Percentiles rank a stretch among this genome's conserved stretches.
Conservation (phyloP, 225 moss, liverwort and hornwort species). For the Thuidium tamariscinum region DNA sequence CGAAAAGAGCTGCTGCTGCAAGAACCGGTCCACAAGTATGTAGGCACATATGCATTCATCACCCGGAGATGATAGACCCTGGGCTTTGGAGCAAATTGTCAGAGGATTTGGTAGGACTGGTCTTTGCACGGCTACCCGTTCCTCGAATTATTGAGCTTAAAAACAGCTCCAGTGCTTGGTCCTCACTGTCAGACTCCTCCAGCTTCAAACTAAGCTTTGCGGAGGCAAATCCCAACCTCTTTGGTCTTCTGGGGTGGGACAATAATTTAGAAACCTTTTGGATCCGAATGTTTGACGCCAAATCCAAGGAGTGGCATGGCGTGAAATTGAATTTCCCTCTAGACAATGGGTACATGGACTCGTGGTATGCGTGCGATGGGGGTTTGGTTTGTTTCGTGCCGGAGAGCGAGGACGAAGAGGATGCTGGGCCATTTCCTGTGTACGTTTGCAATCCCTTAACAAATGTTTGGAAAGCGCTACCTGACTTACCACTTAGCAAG, state of each 20-base stretch:
- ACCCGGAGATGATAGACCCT: constrained; percentile 4
- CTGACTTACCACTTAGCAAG: background rate
- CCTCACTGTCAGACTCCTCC: background rate
- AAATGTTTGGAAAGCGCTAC: background rate
- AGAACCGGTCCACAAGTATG: background rate
- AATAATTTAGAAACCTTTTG: background rate
- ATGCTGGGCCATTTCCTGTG: background rate
- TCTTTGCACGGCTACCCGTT: constrained; percentile 5
- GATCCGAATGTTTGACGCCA: background rate
- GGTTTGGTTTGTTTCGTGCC: constrained; percentile 14
- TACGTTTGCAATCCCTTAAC: constrained; percentile 7
- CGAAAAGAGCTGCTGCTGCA: background rate
- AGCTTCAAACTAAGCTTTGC: constrained; percentile 1
- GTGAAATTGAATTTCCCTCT: background rate
- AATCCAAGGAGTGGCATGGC: background rate
- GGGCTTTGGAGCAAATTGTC: constrained; percentile 6
- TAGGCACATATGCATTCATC: background rate
- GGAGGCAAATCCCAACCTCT: constrained; percentile 1
- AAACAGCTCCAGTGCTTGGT: constrained; percentile 1
- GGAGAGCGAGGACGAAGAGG: background rate
- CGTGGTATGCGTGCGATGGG: background rate
- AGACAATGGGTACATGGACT: background rate
- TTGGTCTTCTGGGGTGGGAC: constrained; percentile 2
- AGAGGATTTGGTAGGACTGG: background rate
- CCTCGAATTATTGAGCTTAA: background rate